These are phyloP conservation scores for Carex myosuroides DNA, from an alignment of 176 grass and related monocot species.

Conservation along the genomic window DNA sequence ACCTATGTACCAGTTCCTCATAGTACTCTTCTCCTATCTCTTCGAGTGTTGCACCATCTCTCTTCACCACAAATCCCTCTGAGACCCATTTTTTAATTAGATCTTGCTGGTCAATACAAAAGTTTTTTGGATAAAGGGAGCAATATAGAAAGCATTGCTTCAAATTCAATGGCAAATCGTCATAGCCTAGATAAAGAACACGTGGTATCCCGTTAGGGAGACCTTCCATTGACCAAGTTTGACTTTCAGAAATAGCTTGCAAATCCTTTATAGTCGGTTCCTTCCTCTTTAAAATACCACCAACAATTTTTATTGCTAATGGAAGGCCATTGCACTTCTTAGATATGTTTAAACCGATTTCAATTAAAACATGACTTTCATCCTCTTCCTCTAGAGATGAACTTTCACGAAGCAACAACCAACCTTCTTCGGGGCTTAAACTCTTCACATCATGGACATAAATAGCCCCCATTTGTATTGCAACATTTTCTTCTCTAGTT, in stretches of 20 bases:
- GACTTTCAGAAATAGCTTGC: slow-evolving; percentile 22
- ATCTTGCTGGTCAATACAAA: slow-evolving; percentile 1
- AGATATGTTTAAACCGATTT: slow-evolving; percentile 30
- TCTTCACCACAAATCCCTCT: slow-evolving; percentile 44
- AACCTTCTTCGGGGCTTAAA: slow-evolving; percentile 35
- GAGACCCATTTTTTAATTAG: slow-evolving; percentile 57
- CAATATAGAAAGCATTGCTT: slow-evolving; percentile 75
- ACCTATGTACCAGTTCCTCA: slow-evolving; percentile 45
- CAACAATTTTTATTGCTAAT: slow-evolving; percentile 42
- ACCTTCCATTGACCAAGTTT: slow-evolving; percentile 36
- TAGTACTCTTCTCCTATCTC: slow-evolving; percentile 56
- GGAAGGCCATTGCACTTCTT: slow-evolving; percentile 47
- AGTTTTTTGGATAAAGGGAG: slow-evolving; percentile 44
- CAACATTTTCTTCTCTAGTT: slow-evolving; percentile 24
- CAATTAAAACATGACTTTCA: slow-evolving; percentile 17
- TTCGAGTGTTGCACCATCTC: slow-evolving; percentile 25
- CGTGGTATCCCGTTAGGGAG: slow-evolving; percentile 36
- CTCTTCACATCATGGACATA: slow-evolving; percentile 33
- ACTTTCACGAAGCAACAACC: slow-evolving; percentile 34
- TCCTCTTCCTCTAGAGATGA: slow-evolving; percentile 11
- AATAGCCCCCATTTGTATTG: slow-evolving; percentile 34
- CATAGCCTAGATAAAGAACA: slow-evolving; percentile 56
- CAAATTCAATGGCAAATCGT: slow-evolving; percentile 55
- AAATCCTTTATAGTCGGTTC: slow-evolving; percentile 21
- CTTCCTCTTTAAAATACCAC: slow-evolving; percentile 38